Evolutionary conservation across 257 asterid species (phyloP).

Genomic region (Avicennia marina): DNA sequence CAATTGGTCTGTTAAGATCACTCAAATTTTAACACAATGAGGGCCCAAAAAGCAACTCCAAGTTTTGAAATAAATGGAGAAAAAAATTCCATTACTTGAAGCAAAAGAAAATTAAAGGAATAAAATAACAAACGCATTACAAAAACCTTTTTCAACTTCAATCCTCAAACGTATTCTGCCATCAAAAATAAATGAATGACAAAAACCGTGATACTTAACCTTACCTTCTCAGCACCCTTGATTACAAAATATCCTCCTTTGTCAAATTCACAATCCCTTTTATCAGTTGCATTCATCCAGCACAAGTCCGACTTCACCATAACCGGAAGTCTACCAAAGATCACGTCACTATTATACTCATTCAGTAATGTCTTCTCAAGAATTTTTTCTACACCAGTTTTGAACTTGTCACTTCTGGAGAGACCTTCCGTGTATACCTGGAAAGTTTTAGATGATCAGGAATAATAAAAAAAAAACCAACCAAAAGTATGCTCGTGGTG

Average conservation of each 20-base stretch:
- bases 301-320: slow-evolving; percentile 86
- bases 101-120: too few species aligned
- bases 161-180: background rate
- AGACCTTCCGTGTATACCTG: slow-evolving; percentile 69
- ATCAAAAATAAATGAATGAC: slow-evolving; percentile 3
- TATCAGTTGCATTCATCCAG: slow-evolving; percentile 48
- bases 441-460: slow-evolving; percentile 16
- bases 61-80: too few species aligned
- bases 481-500: too few species aligned
- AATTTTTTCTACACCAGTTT: slow-evolving; percentile 52
- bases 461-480: background rate
- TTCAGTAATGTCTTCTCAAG: slow-evolving; percentile 40
- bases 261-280: slow-evolving; percentile 77
- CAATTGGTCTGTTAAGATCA: too few species aligned
- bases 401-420: slow-evolving; percentile 70
- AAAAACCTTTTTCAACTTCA: background rate
- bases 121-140: too few species aligned
- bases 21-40: too few species aligned
- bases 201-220: slow-evolving; percentile 11
- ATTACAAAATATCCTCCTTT: slow-evolving; percentile 87
- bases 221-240: slow-evolving; percentile 98
- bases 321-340: slow-evolving; percentile 79
- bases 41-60: too few species aligned
- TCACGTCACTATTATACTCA: slow-evolving; percentile 33
- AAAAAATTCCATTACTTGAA: too few species aligned